Percentiles rank a stretch among this genome's conserved stretches.
Conservation (phyloP, 2,329 filamentous ascomycete genomes). For the Ascochyta lentis region DNA sequence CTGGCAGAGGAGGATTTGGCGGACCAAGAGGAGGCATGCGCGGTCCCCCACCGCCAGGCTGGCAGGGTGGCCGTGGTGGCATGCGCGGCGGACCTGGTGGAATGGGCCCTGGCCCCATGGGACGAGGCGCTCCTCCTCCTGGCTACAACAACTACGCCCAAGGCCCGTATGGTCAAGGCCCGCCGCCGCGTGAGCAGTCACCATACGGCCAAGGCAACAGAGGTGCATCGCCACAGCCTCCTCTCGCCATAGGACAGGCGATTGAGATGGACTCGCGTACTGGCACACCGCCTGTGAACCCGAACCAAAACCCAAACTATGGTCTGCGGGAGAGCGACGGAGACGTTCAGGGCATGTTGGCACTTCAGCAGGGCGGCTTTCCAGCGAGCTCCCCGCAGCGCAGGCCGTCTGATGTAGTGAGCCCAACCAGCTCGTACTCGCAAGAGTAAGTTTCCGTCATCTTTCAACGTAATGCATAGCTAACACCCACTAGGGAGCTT, state of each 20-base stretch:
- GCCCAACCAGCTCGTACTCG: slow-evolving; percentile 74
- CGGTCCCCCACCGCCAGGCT: slow-evolving; percentile 51
- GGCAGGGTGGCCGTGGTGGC: slow-evolving; percentile 48
- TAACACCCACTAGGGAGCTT: slow-evolving; percentile 24
- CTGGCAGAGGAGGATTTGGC: slow-evolving; percentile 46
- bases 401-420: slow-evolving; percentile 30
- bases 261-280: slow-evolving; percentile 78
- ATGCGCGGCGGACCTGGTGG: slow-evolving; percentile 42
- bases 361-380: slow-evolving; percentile 64
- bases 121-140: slow-evolving; percentile 52
- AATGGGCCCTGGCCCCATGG: slow-evolving; percentile 47
- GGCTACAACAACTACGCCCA: slow-evolving; percentile 49
- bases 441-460: slow-evolving; percentile 68
- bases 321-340: slow-evolving; percentile 67
- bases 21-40: slow-evolving; percentile 48
- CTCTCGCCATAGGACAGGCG: slow-evolving; percentile 64
- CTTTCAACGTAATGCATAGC: slow-evolving; percentile 18
- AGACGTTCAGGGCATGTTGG: slow-evolving; percentile 77
- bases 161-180: slow-evolving; percentile 33
- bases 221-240: slow-evolving; percentile 61
- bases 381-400: slow-evolving; percentile 36
- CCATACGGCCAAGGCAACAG: slow-evolving; percentile 50
- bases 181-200: slow-evolving; percentile 38
- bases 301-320: slow-evolving; percentile 37
- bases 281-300: slow-evolving; percentile 34